Percentiles rank a stretch among this genome's conserved stretches.
These are phyloP conservation scores for Cairneyella variabilis DNA, from an alignment of 495 filamentous ascomycete species.

Conservation along the genomic window DNA sequence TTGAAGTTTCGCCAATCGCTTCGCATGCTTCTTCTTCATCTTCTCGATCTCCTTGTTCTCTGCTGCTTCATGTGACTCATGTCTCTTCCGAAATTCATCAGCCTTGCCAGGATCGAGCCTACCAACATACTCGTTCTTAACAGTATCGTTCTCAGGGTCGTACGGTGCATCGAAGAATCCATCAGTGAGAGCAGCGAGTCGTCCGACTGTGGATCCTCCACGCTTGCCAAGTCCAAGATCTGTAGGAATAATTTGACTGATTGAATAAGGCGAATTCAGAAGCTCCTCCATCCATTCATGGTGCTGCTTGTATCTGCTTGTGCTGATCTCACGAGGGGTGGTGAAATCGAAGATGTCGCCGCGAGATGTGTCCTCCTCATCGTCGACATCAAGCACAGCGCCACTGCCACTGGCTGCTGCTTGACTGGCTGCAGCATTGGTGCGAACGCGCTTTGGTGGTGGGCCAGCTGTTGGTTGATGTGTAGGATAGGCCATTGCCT, in stretches of 20 bases:
- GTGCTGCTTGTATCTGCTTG: slow-evolving; percentile 82
- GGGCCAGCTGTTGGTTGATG: slow-evolving; percentile 38
- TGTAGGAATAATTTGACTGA: slow-evolving; percentile 76
- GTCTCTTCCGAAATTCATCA: slow-evolving; percentile 73
- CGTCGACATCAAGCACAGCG: slow-evolving; percentile 48
- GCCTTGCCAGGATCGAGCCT: slow-evolving; percentile 64
- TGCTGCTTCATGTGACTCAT: slow-evolving; percentile 57
- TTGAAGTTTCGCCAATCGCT: slow-evolving; percentile 68
- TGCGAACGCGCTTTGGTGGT: slow-evolving; percentile 41
- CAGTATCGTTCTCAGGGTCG: slow-evolving; percentile 31
- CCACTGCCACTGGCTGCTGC: slow-evolving; percentile 27
- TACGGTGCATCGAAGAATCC: slow-evolving; percentile 67
- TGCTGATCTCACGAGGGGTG: slow-evolving; percentile 82
- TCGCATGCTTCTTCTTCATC: slow-evolving; percentile 74
- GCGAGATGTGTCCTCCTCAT: slow-evolving; percentile 80
- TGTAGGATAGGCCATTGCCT: slow-evolving; percentile 48
- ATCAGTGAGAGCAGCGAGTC: slow-evolving; percentile 73
- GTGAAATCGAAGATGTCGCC: slow-evolving; percentile 86
- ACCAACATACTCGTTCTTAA: slow-evolving; percentile 40
- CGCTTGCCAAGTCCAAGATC: slow-evolving; percentile 84
- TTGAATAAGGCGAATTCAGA: slow-evolving; percentile 80
- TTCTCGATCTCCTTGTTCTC: slow-evolving; percentile 75
- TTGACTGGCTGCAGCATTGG: slow-evolving; percentile 24
- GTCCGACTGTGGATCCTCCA: too few relatives aligned
- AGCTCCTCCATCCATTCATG: slow-evolving; percentile 99